Percentiles rank a stretch among this genome's conserved stretches.
Conservation (phyloP, 2,329 filamentous ascomycete species). For the Hirsutella minnesotensis region DNA sequence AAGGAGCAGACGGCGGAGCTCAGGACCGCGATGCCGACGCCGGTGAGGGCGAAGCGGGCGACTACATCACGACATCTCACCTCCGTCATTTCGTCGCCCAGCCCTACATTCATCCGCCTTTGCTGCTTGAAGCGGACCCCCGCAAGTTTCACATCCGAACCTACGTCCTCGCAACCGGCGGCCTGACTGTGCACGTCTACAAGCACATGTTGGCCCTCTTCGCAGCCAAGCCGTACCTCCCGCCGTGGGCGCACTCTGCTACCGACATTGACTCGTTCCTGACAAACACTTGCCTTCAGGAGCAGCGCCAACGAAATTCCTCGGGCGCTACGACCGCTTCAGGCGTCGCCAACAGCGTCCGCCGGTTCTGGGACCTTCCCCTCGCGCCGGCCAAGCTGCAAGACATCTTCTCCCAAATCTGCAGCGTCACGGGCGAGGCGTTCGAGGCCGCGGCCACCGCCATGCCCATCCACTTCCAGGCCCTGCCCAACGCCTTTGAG, state of each 20-base stretch:
- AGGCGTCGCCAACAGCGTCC: constrained; percentile 31
- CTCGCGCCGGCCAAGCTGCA: constrained; percentile 40
- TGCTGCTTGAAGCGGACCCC: constrained; percentile 50
- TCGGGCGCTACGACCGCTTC: constrained; percentile 28
- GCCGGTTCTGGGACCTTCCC: constrained; percentile 59
- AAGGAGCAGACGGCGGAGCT: constrained; percentile 23
- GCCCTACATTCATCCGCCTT: constrained; percentile 82
- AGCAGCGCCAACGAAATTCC: constrained; percentile 31
- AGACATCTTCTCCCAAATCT: constrained; percentile 63
- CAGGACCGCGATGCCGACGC: constrained; percentile 17
- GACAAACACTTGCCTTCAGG: constrained; percentile 83
- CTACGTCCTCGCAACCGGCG: constrained; percentile 75
- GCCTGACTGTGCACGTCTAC: constrained; percentile 76
- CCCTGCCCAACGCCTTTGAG: constrained; percentile 80
- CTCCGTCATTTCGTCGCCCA: constrained; percentile 94
- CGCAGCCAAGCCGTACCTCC: constrained; percentile 58
- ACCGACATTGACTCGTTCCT: constrained; percentile 60
- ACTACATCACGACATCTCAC: constrained; percentile 71
- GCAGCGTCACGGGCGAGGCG: constrained; percentile 57
- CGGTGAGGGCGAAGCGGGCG: constrained; percentile 21
- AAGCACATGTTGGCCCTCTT: constrained; percentile 87
- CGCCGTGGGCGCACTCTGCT: constrained; percentile 44
- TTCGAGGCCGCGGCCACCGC: constrained; percentile 78
- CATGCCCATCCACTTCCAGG: constrained; percentile 87
- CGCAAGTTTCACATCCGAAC: constrained; percentile 92